Percentiles rank a stretch among this genome's conserved stretches.
Conservation (phyloP, 2,329 filamentous ascomycete genomes). For the Pestalotiopsis sp. region DNA sequence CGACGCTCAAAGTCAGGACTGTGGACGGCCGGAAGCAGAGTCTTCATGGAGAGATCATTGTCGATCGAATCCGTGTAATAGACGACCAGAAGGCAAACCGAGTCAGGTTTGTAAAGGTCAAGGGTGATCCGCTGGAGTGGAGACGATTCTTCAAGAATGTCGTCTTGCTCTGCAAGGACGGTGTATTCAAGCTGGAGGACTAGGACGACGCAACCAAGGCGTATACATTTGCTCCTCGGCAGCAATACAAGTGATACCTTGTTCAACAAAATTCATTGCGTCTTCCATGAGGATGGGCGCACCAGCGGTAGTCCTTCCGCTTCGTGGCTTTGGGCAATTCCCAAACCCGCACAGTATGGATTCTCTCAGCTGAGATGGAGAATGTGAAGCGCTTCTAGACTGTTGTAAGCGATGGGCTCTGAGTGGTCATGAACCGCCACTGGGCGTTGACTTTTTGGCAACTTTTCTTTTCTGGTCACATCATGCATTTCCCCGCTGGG, state of each 20-base stretch:
- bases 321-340: too few species aligned
- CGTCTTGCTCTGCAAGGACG: conserved; percentile 85
- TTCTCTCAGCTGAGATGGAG: too few species aligned
- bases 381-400: too few species aligned
- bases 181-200: conserved; percentile 65
- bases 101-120: conserved; percentile 89
- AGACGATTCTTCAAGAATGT: conserved; percentile 95
- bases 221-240: neutral
- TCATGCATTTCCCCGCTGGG: neutral
- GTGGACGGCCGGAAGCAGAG: conserved; percentile 72
- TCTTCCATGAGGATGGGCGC: too few species aligned
- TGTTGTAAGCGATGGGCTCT: too few species aligned
- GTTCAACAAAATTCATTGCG: neutral
- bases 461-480: neutral
- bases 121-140: conserved; percentile 97
- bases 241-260: neutral
- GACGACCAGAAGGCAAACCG: conserved; percentile 70
- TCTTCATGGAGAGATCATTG: conserved; percentile 73
- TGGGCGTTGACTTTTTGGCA: neutral
- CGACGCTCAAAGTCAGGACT: conserved; percentile 74
- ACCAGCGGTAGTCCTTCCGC: too few species aligned
- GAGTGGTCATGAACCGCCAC: too few species aligned
- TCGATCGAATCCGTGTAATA: conserved; percentile 66
- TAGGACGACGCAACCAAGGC: conserved; percentile 15
- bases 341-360: too few species aligned